phyloP scores from a whole-genome alignment of 495 filamentous ascomycete species.

The Neurospora hispaniola region DNA sequence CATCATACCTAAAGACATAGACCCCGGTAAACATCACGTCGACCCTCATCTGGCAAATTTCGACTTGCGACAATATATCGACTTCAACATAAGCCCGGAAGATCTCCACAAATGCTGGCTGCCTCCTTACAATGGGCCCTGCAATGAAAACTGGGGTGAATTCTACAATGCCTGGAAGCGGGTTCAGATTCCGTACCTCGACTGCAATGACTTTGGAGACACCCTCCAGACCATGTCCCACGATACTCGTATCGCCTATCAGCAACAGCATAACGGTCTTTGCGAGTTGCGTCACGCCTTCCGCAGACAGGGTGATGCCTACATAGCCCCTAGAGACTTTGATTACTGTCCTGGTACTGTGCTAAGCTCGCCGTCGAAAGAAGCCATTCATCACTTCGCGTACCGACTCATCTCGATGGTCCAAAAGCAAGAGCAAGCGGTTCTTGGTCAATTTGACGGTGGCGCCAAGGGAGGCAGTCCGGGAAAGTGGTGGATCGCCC shows the following conservation, averaged over 20 bases:
- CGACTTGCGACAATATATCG: background rate
- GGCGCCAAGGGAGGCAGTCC: too few relatives aligned
- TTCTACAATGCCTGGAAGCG: background rate
- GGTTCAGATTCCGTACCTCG: background rate
- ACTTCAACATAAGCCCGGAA: background rate
- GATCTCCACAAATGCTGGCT: background rate
- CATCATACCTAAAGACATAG: background rate
- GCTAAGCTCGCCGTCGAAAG: too few relatives aligned
- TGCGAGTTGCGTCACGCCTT: background rate
- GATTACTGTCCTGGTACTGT: too few relatives aligned
- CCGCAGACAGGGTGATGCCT: background rate
- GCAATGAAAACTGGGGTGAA: background rate
- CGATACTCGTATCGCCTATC: background rate
- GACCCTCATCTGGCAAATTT: background rate
- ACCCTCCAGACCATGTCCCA: background rate
- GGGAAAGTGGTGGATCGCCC: conserved; percentile 4
- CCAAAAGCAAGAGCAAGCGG: background rate
- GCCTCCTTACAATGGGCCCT: background rate
- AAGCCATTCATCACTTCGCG: background rate
- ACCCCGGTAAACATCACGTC: background rate
- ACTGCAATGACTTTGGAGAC: background rate
- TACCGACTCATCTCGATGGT: background rate
- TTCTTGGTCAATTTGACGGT: background rate
- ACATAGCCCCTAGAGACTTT: too few relatives aligned
- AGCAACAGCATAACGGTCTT: background rate